Evolutionary conservation across 148 eudicot genomes (phyloP).

Genomic region (Agrostemma githago): DNA sequence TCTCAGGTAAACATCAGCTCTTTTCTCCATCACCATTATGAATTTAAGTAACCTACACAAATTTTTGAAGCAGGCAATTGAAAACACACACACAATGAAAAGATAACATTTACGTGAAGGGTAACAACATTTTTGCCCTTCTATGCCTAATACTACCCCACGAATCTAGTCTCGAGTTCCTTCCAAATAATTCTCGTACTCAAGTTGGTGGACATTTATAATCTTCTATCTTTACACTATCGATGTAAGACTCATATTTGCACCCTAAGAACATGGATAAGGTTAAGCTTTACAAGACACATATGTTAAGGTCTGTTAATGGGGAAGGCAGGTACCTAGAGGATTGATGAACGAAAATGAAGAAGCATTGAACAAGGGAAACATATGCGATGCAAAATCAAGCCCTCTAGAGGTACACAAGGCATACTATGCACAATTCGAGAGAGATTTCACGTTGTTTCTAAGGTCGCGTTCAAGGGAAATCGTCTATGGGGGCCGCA

Average conservation of each 20-base stretch:
- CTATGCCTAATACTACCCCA: no score
- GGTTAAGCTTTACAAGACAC: background rate
- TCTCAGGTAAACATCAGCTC: background rate
- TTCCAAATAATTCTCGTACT: background rate
- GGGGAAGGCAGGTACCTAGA: background rate
- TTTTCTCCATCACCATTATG: background rate
- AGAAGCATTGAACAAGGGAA: background rate
- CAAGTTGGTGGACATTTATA: background rate
- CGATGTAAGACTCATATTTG: background rate
- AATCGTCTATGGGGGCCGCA: conserved; percentile 38
- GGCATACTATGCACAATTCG: conserved; percentile 29
- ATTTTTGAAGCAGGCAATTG: no score
- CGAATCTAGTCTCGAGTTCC: no score
- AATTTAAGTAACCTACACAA: no score
- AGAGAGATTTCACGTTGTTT: conserved; percentile 41
- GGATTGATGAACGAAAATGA: background rate
- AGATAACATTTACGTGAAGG: no score
- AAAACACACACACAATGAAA: no score
- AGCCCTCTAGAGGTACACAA: background rate
- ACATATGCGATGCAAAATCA: background rate
- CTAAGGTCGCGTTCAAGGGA: conserved; percentile 40
- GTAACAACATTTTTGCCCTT: no score
- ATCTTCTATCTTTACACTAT: no score
- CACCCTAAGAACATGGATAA: background rate
- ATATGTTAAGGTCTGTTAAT: no score